Evolutionary conservation across 1,139 yeast genomes (phyloP), one percentile per base, ranked within the genome.

Genomic region (Diutina siamensis): DNA sequence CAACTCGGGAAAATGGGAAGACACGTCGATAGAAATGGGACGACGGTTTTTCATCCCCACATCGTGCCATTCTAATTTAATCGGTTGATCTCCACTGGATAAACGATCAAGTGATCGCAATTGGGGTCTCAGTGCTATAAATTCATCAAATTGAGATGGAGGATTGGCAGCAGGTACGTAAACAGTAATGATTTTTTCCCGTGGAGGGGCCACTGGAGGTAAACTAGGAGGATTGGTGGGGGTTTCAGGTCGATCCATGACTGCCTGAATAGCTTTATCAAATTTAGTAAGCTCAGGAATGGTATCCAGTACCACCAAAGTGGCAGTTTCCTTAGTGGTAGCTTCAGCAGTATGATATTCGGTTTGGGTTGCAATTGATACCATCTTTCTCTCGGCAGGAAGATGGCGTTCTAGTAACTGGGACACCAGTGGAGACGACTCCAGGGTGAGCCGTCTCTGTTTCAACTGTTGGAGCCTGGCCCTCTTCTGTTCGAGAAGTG

Each of bases 1-100:
- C 13, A 38, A 25, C 7, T 38, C 42, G 20, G 42, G 32, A 20
- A 25, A 38, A 25, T 38, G 42, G 7, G 42, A 32, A 10, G 42
- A 38, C 1, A 15, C 4, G 15, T 38, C 42, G n/a, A 38, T 17
- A 13, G 32, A 12, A 5, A 38, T 32, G 4, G 32, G 21, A 3
- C 15, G 28, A 18, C 42, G 42, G 20, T 17, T 8, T 2, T n/a
- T 22, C 13, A 38, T 25, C 7, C 42, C 42, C 13, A n/a, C 31
- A 9, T 38, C 42, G 5, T 18, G 36, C 36, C 19, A 15, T 7
- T 34, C 4, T 19, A 8, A 13, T 7, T 10, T 5, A 8, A 15
- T 3, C 32, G 33, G 33, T 13, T 15, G n/a, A 36, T 10, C 25
- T 15, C 27, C 15, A 27, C 32, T 15, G 3, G 32, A 13, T 5